Evolutionary conservation across 2,329 filamentous ascomycete genomes (phyloP).

Genomic region (Macrophomina tecta): DNA sequence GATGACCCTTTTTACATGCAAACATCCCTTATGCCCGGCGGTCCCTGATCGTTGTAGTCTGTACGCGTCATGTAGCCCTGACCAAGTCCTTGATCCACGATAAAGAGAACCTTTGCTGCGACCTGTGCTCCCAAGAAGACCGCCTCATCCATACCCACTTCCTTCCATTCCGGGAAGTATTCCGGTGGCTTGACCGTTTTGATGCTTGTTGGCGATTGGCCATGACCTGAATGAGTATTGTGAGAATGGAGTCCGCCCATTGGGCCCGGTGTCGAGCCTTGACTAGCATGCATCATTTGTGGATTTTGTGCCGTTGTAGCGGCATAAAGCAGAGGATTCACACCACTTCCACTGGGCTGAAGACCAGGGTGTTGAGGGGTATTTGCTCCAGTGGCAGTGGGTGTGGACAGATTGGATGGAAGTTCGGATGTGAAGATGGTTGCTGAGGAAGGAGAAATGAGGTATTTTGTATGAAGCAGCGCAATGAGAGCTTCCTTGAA

Average conservation of each 20-base stretch:
- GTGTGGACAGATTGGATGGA: conserved; percentile 90
- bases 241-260: conserved; percentile 46
- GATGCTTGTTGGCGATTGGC: conserved; percentile 82
- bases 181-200: conserved; percentile 78
- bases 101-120: conserved; percentile 76
- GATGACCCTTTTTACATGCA: conserved; percentile 19
- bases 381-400: conserved; percentile 86
- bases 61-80: conserved; percentile 73
- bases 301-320: conserved; percentile 76
- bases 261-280: conserved; percentile 31
- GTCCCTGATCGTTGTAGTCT: conserved; percentile 72
- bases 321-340: conserved; percentile 90
- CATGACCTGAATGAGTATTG: conserved; percentile 66
- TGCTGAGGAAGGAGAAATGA: conserved; percentile 88
- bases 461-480: conserved; percentile 79
- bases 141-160: conserved; percentile 75
- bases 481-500: conserved; percentile 88
- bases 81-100: conserved; percentile 68
- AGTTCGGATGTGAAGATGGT: conserved; percentile 98
- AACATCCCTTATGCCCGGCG: conserved; percentile 66
- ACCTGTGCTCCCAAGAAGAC: conserved; percentile 88
- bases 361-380: conserved; percentile 72
- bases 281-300: conserved; percentile 49
- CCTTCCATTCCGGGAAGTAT: conserved; percentile 92
- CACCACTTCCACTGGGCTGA: conserved; percentile 64